A percentile compares a stretch with the other conserved stretches of the same genome.
Conservation (phyloP, 2,329 filamentous ascomycete genomes). For the Penicillium crustosum region DNA sequence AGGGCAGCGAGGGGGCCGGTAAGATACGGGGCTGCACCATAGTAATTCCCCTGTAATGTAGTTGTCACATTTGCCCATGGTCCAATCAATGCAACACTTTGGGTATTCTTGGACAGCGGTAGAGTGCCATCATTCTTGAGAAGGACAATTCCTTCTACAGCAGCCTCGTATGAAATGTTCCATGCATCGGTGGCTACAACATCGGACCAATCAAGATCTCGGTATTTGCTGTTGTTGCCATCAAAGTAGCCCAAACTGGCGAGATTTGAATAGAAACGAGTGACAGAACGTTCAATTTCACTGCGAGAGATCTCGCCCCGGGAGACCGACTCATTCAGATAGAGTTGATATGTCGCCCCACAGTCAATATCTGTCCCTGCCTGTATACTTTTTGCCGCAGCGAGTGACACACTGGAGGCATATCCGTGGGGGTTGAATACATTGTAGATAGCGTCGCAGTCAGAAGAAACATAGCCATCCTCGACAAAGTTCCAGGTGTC, state of each 20-base stretch:
- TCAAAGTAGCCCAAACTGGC: constrained; percentile 56
- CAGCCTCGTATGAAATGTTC: constrained; percentile 57
- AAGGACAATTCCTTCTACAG: constrained; percentile 49
- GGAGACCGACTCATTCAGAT: constrained; percentile 46
- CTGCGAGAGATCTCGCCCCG: constrained; percentile 48
- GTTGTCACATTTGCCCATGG: constrained; percentile 59
- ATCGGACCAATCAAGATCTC: constrained; percentile 54
- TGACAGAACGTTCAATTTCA: constrained; percentile 49
- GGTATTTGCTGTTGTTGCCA: constrained; percentile 46
- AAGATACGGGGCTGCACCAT: constrained; percentile 56
- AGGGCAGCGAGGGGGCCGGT: constrained; percentile 56
- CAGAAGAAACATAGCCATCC: constrained; percentile 62
- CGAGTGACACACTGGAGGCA: constrained; percentile 44
- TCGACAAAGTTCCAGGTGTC: constrained; percentile 65
- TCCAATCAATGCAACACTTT: constrained; percentile 56
- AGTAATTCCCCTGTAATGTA: constrained; percentile 62
- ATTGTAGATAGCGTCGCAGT: constrained; percentile 64
- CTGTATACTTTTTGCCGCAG: constrained; percentile 50
- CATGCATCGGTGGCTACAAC: constrained; percentile 57
- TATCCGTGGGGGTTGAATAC: constrained; percentile 58
- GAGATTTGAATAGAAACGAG: constrained; percentile 52
- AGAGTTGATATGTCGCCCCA: constrained; percentile 50
- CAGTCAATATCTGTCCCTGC: constrained; percentile 58
- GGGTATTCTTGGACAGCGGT: constrained; percentile 43
- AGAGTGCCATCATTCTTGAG: constrained; percentile 55